Evolutionary conservation across 768 basidiomycete genomes (phyloP), one percentile per base, ranked within the genome.

Genomic region (Amanita rimosa): DNA sequence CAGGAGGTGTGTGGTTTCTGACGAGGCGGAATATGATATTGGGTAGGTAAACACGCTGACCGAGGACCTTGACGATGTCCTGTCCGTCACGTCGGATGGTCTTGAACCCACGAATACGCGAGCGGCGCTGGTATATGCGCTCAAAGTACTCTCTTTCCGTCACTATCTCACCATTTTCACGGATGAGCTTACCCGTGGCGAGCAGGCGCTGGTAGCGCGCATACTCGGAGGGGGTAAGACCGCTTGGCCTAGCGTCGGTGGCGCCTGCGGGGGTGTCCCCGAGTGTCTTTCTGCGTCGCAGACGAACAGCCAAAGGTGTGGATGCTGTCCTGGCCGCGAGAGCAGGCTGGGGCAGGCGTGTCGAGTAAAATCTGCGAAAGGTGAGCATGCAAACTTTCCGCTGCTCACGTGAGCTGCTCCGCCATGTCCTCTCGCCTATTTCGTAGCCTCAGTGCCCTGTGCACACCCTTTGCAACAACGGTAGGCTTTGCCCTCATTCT

Each of bases 41-140:
- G 35, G 93, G 93, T 33, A 97, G 82, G 68, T 92, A 96, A 19
- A 96, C 73, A 54, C 79, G 80, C 57, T 85, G 80, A 47, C 87
- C 93, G 48, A 90, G 75, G 47, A 91, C 76, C 54, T 74, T 67
- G 7, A 69, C 67, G 42, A 74, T 67, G 41, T 62, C 58, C 35
- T 72, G 65, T 13, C 71, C 73, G 11, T 62, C 55, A 35, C 61
- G 61, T 52, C 67, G 63, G 34, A 67, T 66, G 26, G 63, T 65
- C 46, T 67, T 67, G 53, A 82, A 64, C 63, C 87, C 87, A 55
- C 86, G 86, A 44, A 88, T 60, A 16, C 86, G 77, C 27, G 74
- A 70, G 51, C 85, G 74, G 29, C 75, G 72, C 21, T 67, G 64
- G 60, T 85, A 78, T 50, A 81, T 64, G 40, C 64, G 61, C 49